Evolutionary conservation across 257 asterid species (phyloP).

Genomic region (Rauvolfia tetraphylla): DNA sequence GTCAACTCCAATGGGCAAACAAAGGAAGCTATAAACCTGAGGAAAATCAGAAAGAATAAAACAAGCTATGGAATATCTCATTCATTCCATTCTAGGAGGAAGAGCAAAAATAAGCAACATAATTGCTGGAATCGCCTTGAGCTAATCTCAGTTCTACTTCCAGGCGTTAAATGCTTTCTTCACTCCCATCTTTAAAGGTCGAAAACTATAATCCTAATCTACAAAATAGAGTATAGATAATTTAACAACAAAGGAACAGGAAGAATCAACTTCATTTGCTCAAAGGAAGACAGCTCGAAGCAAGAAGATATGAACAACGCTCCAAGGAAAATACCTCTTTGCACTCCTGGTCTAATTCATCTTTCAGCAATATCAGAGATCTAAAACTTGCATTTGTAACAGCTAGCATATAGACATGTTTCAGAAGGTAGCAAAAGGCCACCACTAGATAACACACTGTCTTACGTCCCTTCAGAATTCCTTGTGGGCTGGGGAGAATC

Average conservation of each 20-base stretch:
- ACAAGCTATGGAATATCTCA: neutral
- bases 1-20: neutral
- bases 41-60: no score
- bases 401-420: neutral
- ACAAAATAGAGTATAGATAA: constrained; percentile 9
- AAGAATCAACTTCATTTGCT: constrained; percentile 12
- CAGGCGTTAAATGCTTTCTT: constrained; percentile 8
- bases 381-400: neutral
- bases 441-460: neutral
- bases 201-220: constrained; percentile 18
- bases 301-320: constrained; percentile 12
- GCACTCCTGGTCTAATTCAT: neutral
- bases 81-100: neutral
- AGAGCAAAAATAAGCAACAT: neutral
- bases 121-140: neutral
- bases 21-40: neutral
- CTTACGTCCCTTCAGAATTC: constrained; percentile 15
- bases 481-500: constrained; percentile 20
- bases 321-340: neutral
- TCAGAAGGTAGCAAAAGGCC: neutral
- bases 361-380: constrained; percentile 1
- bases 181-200: neutral
- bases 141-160: constrained; percentile 3
- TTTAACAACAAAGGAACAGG: constrained; percentile 7
- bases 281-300: constrained; percentile 3